Conservation (phyloP, 148 eudicot species). For the Fagopyrum esculentum region DNA sequence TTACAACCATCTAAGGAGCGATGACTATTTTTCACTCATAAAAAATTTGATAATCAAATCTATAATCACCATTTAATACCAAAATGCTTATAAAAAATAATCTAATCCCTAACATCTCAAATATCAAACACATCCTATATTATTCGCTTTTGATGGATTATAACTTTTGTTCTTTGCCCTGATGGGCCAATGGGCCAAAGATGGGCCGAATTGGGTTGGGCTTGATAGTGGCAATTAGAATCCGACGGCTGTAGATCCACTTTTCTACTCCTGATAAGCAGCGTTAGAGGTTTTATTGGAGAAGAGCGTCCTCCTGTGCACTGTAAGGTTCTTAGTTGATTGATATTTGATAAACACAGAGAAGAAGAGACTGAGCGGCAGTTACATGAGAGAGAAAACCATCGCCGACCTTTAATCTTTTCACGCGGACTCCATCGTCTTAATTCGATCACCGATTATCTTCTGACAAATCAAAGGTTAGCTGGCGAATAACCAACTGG, state of each 20-base stretch:
- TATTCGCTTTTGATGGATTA: no score
- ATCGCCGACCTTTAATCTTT: background rate
- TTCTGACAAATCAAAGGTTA: background rate
- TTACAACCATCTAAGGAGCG: no score
- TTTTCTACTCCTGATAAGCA: background rate
- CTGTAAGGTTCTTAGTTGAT: background rate
- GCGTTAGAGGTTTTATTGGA: background rate
- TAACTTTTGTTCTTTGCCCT: no score
- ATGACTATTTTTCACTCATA: no score
- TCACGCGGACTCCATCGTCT: background rate
- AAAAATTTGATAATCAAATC: no score
- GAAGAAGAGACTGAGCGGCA: background rate
- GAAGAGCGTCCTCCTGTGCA: background rate
- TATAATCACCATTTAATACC: no score
- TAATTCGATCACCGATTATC: background rate
- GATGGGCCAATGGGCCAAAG: background rate
- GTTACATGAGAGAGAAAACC: conserved; percentile 4
- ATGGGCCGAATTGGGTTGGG: background rate
- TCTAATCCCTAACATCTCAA: no score
- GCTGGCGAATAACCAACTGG: background rate
- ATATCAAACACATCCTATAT: no score
- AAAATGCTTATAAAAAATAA: no score
- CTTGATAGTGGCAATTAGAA: background rate
- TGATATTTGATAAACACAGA: background rate
- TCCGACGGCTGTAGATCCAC: background rate